Base-by-base conservation (phyloP, 306 rosid genomes). In the Hylodesmum podocarpum region DNA sequence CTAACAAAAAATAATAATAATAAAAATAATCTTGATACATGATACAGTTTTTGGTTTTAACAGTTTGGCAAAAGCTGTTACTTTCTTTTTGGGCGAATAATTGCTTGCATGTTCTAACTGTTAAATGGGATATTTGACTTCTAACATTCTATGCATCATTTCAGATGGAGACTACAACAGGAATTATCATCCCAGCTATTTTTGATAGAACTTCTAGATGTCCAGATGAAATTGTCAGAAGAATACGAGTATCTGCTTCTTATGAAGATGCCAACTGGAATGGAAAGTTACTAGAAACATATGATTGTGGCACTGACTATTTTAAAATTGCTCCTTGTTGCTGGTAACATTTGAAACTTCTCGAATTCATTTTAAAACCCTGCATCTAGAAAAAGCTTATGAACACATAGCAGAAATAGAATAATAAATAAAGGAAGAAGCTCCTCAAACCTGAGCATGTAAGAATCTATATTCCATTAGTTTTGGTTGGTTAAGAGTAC, bases 151-250 rank as follows among this genome's bases (percentile, higher is more conserved):
- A 25, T 54, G 46, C 68, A 77, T 73, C 40, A 70, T 78, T 82
- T 69, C 88, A 92, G 98, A 87, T 89, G 18, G 89, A 82, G 71
- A 92, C 93, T 70, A 64, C 84, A 21, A 84, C 88, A 5, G 97
- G 98, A 79, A 75, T 66, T 6, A 72, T 87, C 14, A 46, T 84
- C 72, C 96, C 96, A 24, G 92, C 96, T 18, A 72, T 81, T 47
- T 92, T 94, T 73, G 90, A 92, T 76, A 29, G 80, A 68, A 86
- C 86, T 63, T 88, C 93, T 53, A 87, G 98, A 86, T 89, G 90
- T 78, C 97, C 97, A 8, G 96, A 89, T 81, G 97, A 90, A 81
- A 49, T 88, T 75, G 88, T 94, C 53, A 79, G 98, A 87, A 84
- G 95, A 92, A 90, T 90, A 80, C 83, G 97, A 73, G 83, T 90